Base-by-base conservation (phyloP, 495 filamentous ascomycete genomes). In the Hypoxylon fuscum region DNA sequence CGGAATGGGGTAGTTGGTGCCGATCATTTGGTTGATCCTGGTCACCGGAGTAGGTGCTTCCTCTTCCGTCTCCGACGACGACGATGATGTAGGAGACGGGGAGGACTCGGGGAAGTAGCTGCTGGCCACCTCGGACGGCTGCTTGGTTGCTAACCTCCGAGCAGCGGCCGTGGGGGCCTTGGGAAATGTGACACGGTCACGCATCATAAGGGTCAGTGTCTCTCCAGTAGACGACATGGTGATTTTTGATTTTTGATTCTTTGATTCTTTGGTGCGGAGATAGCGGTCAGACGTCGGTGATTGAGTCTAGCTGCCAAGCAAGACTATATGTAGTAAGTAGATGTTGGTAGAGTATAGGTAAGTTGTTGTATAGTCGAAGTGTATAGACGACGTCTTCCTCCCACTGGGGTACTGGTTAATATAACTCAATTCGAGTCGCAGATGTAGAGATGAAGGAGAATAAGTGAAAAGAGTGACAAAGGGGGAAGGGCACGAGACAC, bases 101-200 rank as follows among this genome's bases (percentile, higher is more conserved):
- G 62, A 17, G 35, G 10, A 17, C 37, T 56, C 43, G 0, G 53
- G 57, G 49, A 69, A 71, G 57, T 68, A 70, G 58, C 57, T 60
- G 31, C 35, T 23, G 3, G 56, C 25, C 21, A 32, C 11, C 8
- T 69, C 62, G 41, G 59, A 60, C 6, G 62, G 68, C 34, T 53
- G 49, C 32, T 34, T 40, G 53, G n/a, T 45, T 0, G 41, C 12
- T 15, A 31, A 7, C n/a, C 55, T 20, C 11, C 49, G 43, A 9
- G 57, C 20, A 2, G 50, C 40, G 0, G 50, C 22, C 14, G 50
- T 49, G 25, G 59, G 37, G 14, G 31, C 59, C 23, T 48, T 38
- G 23, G 40, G 49, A 55, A 54, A 66, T 21, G 44, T 22, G 4
- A 41, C 20, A 18, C 40, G 50, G 50, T 14, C 15, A 1, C 27